Conservation (phyloP, 148 eudicot genomes). For the Diospyros lotus region DNA sequence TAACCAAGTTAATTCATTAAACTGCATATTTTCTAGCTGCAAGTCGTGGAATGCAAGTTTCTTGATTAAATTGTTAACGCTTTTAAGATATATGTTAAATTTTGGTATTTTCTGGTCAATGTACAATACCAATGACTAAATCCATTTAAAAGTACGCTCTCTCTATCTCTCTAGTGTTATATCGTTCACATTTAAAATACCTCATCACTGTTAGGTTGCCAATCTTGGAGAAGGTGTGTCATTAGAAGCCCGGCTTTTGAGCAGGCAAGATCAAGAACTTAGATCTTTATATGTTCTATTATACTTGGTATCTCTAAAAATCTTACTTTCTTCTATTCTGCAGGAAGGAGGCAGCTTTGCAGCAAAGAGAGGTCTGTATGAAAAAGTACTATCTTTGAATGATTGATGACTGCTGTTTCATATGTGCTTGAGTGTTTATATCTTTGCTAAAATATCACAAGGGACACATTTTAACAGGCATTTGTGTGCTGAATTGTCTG, state of each 20-base stretch:
- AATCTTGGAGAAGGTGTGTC: slow-evolving; percentile 89
- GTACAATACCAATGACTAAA: not conserved
- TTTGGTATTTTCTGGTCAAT: not conserved
- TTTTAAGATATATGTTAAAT: not conserved
- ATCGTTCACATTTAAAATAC: slow-evolving; percentile 6
- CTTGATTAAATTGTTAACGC: not conserved
- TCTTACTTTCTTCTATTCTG: slow-evolving; percentile 21
- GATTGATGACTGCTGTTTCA: not conserved
- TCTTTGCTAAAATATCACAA: not conserved
- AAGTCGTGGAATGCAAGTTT: not conserved
- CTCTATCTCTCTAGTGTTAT: not conserved
- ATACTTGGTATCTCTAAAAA: slow-evolving; percentile 15
- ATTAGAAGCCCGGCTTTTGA: slow-evolving; percentile 82
- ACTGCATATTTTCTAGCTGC: not conserved
- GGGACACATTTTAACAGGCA: not conserved
- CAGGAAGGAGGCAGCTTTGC: slow-evolving; percentile 89
- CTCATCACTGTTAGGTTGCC: slow-evolving; percentile 51
- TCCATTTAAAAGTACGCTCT: not conserved
- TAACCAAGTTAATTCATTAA: not conserved
- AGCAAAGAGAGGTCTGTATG: slow-evolving; percentile 78
- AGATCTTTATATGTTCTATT: slow-evolving; percentile 8
- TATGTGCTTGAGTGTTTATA: not conserved
- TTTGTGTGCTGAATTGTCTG: not conserved
- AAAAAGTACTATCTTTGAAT: not conserved
- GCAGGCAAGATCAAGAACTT: slow-evolving; percentile 51